These are phyloP conservation scores for Gyrodon lividus DNA, from an alignment of 768 basidiomycete genomes.

Conservation along the genomic window DNA sequence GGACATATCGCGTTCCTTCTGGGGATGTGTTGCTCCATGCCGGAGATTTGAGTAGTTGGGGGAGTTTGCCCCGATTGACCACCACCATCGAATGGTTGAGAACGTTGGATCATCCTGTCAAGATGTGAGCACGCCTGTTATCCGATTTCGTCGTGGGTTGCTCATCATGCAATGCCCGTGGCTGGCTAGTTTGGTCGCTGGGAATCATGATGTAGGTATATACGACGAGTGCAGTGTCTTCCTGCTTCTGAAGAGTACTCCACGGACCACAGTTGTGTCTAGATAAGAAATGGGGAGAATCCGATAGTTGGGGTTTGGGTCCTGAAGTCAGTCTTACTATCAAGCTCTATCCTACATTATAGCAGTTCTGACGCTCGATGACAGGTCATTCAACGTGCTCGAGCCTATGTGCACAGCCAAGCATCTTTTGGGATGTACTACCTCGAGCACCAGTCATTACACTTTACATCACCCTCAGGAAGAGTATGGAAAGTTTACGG, in stretches of 20 bases:
- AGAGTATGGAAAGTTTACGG: constrained; percentile 63
- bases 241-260: background rate
- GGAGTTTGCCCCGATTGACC: constrained; percentile 43
- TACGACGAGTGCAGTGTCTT: background rate
- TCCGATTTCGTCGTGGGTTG: background rate
- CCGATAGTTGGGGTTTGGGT: constrained; percentile 11
- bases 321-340: constrained; percentile 10
- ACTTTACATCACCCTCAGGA: constrained; percentile 37
- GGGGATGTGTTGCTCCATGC: constrained; percentile 68
- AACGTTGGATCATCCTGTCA: constrained; percentile 52
- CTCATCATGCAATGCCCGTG: constrained; percentile 4
- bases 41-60: constrained; percentile 60
- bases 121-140: constrained; percentile 45
- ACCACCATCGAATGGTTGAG: constrained; percentile 59
- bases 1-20: constrained; percentile 45
- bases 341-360: background rate
- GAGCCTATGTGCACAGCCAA: constrained; percentile 30
- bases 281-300: constrained; percentile 16
- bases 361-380: constrained; percentile 6
- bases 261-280: constrained; percentile 24
- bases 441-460: constrained; percentile 48
- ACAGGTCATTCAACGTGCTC: constrained; percentile 21
- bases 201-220: constrained; percentile 62
- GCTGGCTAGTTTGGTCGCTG: constrained; percentile 54
- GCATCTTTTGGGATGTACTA: constrained; percentile 51